Evolutionary conservation across 148 eudicot species (phyloP).

Genomic region (Polygonum maritimum): DNA sequence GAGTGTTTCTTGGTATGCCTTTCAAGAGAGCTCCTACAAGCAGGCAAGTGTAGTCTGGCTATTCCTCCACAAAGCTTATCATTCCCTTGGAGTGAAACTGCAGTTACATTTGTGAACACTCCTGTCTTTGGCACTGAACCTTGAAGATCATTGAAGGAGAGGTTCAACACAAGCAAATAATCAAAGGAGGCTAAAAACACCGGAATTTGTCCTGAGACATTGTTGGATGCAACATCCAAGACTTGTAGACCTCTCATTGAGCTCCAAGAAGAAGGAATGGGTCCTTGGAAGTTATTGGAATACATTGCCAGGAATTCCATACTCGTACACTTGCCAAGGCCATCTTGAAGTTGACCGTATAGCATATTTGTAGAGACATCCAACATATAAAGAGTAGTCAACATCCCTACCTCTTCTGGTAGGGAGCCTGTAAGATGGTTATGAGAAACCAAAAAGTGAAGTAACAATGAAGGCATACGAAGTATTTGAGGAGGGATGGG

Average conservation of each 20-base stretch:
- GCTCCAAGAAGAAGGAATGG: slow-evolving; percentile 14
- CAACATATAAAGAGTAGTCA: not conserved
- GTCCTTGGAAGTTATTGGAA: slow-evolving; percentile 9
- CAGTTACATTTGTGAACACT: slow-evolving; percentile 12
- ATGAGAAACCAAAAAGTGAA: not conserved
- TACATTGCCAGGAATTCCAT: not conserved
- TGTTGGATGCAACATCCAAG: slow-evolving; percentile 16
- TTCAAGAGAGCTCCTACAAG: not conserved
- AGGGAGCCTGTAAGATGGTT: slow-evolving; percentile 9
- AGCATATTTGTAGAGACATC: slow-evolving; percentile 1
- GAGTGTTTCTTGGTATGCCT: not conserved
- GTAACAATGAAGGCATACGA: slow-evolving; percentile 3
- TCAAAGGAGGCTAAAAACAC: not conserved
- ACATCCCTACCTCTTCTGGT: slow-evolving; percentile 10
- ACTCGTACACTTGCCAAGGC: slow-evolving; percentile 3
- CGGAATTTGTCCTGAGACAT: slow-evolving; percentile 17
- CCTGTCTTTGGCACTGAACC: slow-evolving; percentile 17
- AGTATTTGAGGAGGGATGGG: not conserved
- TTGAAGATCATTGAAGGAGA: slow-evolving; percentile 18
- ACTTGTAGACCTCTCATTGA: not conserved
- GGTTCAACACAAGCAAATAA: slow-evolving; percentile 2
- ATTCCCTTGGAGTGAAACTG: slow-evolving; percentile 12
- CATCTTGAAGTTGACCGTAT: slow-evolving; percentile 8
- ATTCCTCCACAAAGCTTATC: slow-evolving; percentile 19
- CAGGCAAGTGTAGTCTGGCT: slow-evolving; percentile 8